phyloP scores from a whole-genome alignment of 139 green algal species.

The Diplosphaera chodatii region DNA sequence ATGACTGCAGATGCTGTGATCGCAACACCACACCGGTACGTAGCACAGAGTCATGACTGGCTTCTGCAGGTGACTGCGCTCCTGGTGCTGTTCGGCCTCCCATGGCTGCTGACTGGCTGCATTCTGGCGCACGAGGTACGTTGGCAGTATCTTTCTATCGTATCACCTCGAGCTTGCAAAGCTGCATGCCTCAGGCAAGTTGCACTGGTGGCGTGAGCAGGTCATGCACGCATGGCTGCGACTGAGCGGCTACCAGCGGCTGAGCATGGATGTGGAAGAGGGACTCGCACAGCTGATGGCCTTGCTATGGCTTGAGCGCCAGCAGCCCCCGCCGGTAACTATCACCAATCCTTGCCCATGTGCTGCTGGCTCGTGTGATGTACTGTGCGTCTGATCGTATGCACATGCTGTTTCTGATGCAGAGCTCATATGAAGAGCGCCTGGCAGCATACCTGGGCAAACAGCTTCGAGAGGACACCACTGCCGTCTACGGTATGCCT shows the following conservation, averaged over 20 bases:
- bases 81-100: conserved; percentile 83
- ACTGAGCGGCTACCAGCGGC: conserved; percentile 46
- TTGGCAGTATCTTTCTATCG: too few species aligned
- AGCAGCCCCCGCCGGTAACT: conserved; percentile 17
- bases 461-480: conserved; percentile 76
- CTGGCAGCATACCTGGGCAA: conserved; percentile 63
- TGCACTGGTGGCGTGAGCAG: neutral
- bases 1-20: too few species aligned
- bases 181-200: neutral
- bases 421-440: conserved; percentile 44
- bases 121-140: conserved; percentile 86
- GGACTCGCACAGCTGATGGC: conserved; percentile 91
- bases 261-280: conserved; percentile 75
- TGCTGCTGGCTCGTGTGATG: neutral
- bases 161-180: too few species aligned
- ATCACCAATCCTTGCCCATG: too few species aligned
- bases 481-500: conserved; percentile 65
- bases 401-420: neutral
- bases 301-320: conserved; percentile 78
- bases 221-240: conserved; percentile 87
- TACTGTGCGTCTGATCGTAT: neutral
- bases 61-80: conserved; percentile 80
- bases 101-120: conserved; percentile 68
- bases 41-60: too few species aligned
- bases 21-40: too few species aligned